Conservation (phyloP, 73 alveolate genomes). For the Stentor roeselii region DNA sequence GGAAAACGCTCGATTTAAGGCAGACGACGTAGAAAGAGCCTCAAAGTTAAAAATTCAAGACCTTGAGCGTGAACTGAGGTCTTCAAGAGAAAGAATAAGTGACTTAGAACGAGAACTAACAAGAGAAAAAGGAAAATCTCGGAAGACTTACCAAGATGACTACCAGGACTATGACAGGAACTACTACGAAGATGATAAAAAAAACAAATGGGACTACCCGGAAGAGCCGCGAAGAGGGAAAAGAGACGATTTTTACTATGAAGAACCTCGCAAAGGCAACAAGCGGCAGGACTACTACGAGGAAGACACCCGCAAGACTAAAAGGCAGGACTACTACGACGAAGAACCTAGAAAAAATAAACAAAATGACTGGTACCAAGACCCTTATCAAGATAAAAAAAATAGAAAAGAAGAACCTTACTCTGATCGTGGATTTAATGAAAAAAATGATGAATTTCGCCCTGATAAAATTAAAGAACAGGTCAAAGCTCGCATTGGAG, state of each 20-base stretch:
- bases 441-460: neutral
- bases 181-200: neutral
- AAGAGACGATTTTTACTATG: too few relatives aligned
- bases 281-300: too few relatives aligned
- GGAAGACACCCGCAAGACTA: too few relatives aligned
- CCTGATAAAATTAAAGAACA: neutral
- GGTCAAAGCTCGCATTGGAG: slow-evolving; percentile 3
- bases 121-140: slow-evolving; percentile 14
- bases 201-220: too few relatives aligned
- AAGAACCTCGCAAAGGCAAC: too few relatives aligned
- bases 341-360: too few relatives aligned
- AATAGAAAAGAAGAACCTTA: neutral
- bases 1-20: neutral
- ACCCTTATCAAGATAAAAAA: neutral
- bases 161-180: neutral
- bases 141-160: neutral
- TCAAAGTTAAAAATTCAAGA: neutral
- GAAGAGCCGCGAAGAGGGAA: too few relatives aligned
- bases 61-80: slow-evolving; percentile 13
- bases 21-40: neutral
- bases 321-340: too few relatives aligned
- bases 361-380: neutral
- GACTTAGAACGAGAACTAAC: neutral
- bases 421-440: slow-evolving; percentile 2
- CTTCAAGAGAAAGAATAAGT: neutral